Base-by-base conservation (phyloP, 306 rosid genomes). In the Inga laurina region DNA sequence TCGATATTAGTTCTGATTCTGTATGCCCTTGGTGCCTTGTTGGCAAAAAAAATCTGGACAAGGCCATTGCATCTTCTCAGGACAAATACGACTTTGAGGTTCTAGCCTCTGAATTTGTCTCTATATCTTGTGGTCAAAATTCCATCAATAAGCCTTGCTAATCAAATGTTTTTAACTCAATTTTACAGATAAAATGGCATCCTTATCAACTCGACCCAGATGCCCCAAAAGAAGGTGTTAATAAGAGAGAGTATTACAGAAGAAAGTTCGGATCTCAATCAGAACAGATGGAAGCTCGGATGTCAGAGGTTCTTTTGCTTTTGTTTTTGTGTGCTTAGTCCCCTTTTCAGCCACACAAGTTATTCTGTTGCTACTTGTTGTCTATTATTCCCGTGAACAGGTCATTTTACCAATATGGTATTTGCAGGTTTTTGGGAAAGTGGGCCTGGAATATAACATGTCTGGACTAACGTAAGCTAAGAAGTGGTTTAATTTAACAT, bases 11-110 rank as follows among this genome's bases (percentile, higher is more conserved):
- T 79, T 91, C 97, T 21, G 99, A 93, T 68, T 92, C 97, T 11
- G 93, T 93, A 3, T 95, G 99, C 84, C 99, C 98, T 16, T 95
- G 97, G 97, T 95, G 98, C 87, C 91, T 88, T 81, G 89, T 96
- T 82, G 99, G 99, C 72, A 93, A 92, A 82, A 92, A 32, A 54
- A 88, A 96, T 87, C 93, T 96, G 5, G 99, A 96, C 84, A 87
- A 87, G 81, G 98, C 99, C 85, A 77, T 93, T 8, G 91, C 88
- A 62, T 83, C 92, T 45, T 87, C 96, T 65, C 83, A 86, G 62
- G 94, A 90, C 84, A 83, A 89, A 80, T 93, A 87, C 84, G 85
- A 89, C 82, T 93, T 93, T 80, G 88, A 92, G 97, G 99, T 93
- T 73, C 59, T 52, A 52, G 21, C 34, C 80, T 61, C 81, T 77